These are phyloP conservation scores for Phaffia rhodozyma DNA, from an alignment of 1,284 basidiomycete species.

Conservation along the genomic window DNA sequence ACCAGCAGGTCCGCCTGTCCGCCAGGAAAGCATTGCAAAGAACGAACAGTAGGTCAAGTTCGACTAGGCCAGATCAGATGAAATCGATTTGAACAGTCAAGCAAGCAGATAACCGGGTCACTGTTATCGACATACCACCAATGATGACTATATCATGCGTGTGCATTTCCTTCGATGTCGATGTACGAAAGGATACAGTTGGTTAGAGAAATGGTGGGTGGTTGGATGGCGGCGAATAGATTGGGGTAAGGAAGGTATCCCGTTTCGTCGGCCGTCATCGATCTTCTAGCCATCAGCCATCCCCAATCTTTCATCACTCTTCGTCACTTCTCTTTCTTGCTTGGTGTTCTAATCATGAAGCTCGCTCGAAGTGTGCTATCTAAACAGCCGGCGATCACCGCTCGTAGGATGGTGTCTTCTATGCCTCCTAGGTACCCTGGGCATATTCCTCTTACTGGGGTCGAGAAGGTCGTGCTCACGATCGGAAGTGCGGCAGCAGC, in stretches of 20 bases:
- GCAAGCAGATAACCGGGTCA: background rate
- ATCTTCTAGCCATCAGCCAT: too few relatives aligned
- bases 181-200: background rate
- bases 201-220: background rate
- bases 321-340: background rate
- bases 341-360: background rate
- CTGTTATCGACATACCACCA: background rate
- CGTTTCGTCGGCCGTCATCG: too few relatives aligned
- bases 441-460: slow-evolving; percentile 65
- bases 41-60: background rate
- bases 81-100: background rate
- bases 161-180: background rate
- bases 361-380: background rate
- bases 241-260: too few relatives aligned
- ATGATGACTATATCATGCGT: slow-evolving; percentile 11
- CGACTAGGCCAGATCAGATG: background rate
- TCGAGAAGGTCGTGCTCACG: slow-evolving; percentile 75
- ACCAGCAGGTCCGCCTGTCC: slow-evolving; percentile 46
- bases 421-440: slow-evolving; percentile 42
- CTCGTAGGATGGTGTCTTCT: slow-evolving; percentile 3
- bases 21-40: background rate
- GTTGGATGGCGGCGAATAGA: background rate
- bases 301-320: background rate
- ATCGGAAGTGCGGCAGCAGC: slow-evolving; percentile 76
- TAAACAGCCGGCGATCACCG: background rate